Base-by-base conservation (phyloP, 768 basidiomycete species). In the Auricularia cornea region DNA sequence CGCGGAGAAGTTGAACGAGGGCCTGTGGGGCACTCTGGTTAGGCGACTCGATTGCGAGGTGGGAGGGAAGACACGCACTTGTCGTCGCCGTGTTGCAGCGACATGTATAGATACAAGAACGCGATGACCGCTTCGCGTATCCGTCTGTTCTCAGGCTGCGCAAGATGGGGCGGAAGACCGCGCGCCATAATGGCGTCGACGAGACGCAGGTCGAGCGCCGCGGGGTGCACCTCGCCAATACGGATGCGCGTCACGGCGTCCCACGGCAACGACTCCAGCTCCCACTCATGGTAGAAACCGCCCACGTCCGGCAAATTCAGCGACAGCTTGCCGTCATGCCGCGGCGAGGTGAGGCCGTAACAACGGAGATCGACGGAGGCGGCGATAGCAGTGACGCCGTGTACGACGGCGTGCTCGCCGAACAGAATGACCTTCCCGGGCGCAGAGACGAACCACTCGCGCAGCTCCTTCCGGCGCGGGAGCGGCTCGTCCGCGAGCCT, bases 391-490 rank as follows among this genome's bases (percentile, higher is more conserved):
- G 96, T 95, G 88, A 94, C 89, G 61, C 97, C 97, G 72, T 98
- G 89, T 23, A 99, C 97, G 60, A 99, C 97, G 20, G 97, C 96
- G 74, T 99, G 97, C 76, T 99, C 97, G 59, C 97, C 97, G 68
- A 98, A 99, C 66, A 99, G 74, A 67, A 99, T 98, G 64, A 98
- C 91, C 72, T 99, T 99, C 29, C 97, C 97, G 8, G 97, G 97
- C 2, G 97, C 94, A 63, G 93, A 94, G 63, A 98, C 88, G 60
- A 97, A 82, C 87, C 91, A 91, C 71, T 90, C 88, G 44, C 77
- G 74, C 59, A 83, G 71, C 59, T 76, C 74, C 30, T 61, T 70
- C 59, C 52, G 63, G 48, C 66, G 64, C 44, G 33, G 48, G 57
- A 54, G 23, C 10, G 59, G 44, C 38, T 33, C 54, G 0, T 44